Evolutionary conservation across 2,329 filamentous ascomycete species (phyloP).

Genomic region (Ceratocystis destructans): DNA sequence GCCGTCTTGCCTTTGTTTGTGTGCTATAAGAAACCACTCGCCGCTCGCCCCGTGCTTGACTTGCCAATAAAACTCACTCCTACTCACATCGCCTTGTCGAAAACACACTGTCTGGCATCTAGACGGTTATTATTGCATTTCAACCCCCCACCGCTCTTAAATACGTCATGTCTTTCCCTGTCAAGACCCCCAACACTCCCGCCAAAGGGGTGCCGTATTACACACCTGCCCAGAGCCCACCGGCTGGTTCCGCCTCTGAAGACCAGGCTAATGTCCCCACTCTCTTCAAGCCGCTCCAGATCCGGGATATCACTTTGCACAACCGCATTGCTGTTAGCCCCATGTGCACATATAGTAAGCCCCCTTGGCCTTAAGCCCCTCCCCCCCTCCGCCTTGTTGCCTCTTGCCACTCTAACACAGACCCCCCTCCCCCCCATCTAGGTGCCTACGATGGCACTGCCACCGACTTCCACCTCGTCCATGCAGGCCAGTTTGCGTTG

Average conservation of each 20-base stretch:
- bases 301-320: slow-evolving; percentile 38
- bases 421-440: slow-evolving; percentile 23
- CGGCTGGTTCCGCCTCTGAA: slow-evolving; percentile 31
- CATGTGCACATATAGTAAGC: slow-evolving; percentile 36
- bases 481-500: slow-evolving; percentile 64
- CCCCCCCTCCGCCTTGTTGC: neutral
- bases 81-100: neutral
- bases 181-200: slow-evolving; percentile 24
- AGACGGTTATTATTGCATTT: no score
- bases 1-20: no score
- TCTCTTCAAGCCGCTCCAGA: slow-evolving; percentile 42
- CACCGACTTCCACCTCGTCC: slow-evolving; percentile 70
- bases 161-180: neutral
- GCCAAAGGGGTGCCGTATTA: slow-evolving; percentile 34
- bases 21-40: no score
- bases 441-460: slow-evolving; percentile 49
- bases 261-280: slow-evolving; percentile 32
- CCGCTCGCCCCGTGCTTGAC: neutral
- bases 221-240: slow-evolving; percentile 40
- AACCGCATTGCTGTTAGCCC: slow-evolving; percentile 47
- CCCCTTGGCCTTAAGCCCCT: neutral
- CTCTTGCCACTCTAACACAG: neutral
- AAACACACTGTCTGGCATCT: no score
- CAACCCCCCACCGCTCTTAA: neutral
- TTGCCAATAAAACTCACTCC: neutral